A percentile compares a stretch with the other conserved stretches of the same genome.
Evolutionary conservation across 371 early-diverging fungal species (phyloP).

Genomic region (Rhizopus sp.): DNA sequence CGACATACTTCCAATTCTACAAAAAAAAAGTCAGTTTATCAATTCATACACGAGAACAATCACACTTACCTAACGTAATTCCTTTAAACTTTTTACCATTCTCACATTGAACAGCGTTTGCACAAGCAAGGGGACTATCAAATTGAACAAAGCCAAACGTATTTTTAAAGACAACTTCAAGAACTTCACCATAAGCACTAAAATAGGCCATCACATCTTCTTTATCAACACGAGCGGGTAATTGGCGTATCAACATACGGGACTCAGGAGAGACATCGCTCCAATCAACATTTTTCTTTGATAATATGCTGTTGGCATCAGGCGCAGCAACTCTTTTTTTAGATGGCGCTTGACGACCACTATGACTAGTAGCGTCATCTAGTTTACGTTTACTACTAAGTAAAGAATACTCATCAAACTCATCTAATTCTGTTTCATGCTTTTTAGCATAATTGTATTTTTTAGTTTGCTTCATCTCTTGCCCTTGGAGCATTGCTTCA

Average conservation of each 20-base stretch:
- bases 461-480: conserved; percentile 8
- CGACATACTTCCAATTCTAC: conserved; percentile 33
- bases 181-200: conserved; percentile 48
- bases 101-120: conserved; percentile 40
- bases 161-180: conserved; percentile 42
- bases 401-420: conserved; percentile 54
- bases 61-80: conserved; percentile 39
- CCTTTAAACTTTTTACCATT: conserved; percentile 44
- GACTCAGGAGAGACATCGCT: conserved; percentile 39
- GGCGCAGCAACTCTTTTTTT: conserved; percentile 13
- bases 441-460: not conserved
- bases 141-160: conserved; percentile 50
- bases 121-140: conserved; percentile 37
- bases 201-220: conserved; percentile 43
- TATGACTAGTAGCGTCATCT: conserved; percentile 4
- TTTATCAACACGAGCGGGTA: conserved; percentile 36
- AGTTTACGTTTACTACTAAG: conserved; percentile 34
- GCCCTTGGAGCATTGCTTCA: conserved; percentile 9
- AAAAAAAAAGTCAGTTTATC: not conserved
- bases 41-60: not conserved
- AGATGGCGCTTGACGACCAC: conserved; percentile 12
- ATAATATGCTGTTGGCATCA: conserved; percentile 21
- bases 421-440: conserved; percentile 34
- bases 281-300: conserved; percentile 33
- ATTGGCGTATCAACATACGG: conserved; percentile 44